These are phyloP conservation scores for Linaria vulgaris DNA, from an alignment of 257 asterid genomes.

Conservation along the genomic window DNA sequence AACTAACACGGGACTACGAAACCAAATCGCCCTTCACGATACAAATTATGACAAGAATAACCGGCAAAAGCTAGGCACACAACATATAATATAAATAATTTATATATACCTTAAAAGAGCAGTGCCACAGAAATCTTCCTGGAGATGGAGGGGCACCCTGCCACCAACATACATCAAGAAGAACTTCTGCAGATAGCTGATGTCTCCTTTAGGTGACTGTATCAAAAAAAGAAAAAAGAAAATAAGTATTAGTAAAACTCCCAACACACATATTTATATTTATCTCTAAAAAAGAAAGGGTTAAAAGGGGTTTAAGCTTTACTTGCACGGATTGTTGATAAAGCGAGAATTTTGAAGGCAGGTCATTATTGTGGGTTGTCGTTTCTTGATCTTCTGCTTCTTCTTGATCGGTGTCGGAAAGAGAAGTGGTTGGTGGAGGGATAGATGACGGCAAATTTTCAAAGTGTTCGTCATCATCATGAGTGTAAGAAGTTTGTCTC, in stretches of 20 bases:
- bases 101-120: constrained; percentile 81
- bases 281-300: background rate
- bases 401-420: constrained; percentile 43
- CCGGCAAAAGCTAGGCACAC: background rate
- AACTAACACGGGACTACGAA: too few species aligned
- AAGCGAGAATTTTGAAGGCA: constrained; percentile 75
- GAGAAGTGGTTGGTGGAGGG: constrained; percentile 27
- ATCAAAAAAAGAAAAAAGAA: background rate
- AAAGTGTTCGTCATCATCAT: constrained; percentile 41
- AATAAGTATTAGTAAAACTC: background rate
- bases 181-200: constrained; percentile 89
- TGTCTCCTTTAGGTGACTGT: constrained; percentile 99
- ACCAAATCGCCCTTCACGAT: background rate
- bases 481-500: constrained; percentile 41
- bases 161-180: constrained; percentile 98
- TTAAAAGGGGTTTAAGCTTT: constrained; percentile 3
- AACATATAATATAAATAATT: too few species aligned
- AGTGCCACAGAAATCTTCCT: constrained; percentile 98
- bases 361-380: constrained; percentile 25
- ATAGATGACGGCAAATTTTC: constrained; percentile 29
- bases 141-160: constrained; percentile 88
- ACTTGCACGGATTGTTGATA: constrained; percentile 98
- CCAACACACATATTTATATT: background rate
- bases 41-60: background rate
- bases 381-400: constrained; percentile 32